phyloP scores from a whole-genome alignment of 208 protist genomes.

The Porcisia hertigi region DNA sequence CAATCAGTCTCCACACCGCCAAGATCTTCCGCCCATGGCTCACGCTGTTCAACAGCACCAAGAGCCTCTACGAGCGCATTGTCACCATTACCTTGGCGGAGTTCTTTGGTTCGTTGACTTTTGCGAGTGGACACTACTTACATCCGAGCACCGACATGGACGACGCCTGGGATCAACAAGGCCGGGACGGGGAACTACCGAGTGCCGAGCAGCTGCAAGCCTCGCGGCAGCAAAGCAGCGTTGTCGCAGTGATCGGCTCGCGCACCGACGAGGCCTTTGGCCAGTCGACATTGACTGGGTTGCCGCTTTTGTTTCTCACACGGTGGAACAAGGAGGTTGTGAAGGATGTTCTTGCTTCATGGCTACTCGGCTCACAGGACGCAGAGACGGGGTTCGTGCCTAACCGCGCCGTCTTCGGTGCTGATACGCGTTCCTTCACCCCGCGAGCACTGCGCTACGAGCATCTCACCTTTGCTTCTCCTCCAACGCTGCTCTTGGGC shows the following conservation, averaged over 20 bases:
- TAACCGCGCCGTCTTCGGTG: constrained; percentile 41
- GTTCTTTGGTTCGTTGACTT: constrained; percentile 63
- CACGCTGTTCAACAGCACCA: constrained; percentile 43
- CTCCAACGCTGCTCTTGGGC: constrained; percentile 68
- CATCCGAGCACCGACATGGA: constrained; percentile 37
- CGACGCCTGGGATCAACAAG: constrained; percentile 46
- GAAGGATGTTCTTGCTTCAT: constrained; percentile 75
- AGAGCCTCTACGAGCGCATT: constrained; percentile 51
- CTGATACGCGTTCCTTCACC: constrained; percentile 41
- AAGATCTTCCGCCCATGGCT: constrained; percentile 56
- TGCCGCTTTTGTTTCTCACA: constrained; percentile 69
- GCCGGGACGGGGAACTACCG: constrained; percentile 15
- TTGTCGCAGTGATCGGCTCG: constrained; percentile 53
- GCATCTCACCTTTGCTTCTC: constrained; percentile 51
- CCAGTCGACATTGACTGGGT: constrained; percentile 56
- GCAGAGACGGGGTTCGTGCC: constrained; percentile 71
- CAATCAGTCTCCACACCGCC: constrained; percentile 45
- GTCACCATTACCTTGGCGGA: constrained; percentile 47
- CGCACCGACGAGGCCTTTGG: constrained; percentile 72
- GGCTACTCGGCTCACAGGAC: constrained; percentile 73
- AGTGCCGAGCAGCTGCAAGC: constrained; percentile 25
- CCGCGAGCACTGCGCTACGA: constrained; percentile 47
- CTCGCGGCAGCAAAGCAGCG: constrained; percentile 34
- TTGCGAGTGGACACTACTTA: constrained; percentile 56
- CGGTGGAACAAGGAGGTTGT: constrained; percentile 83